phyloP scores from a whole-genome alignment of 257 asterid species.

The Verbena officinalis region DNA sequence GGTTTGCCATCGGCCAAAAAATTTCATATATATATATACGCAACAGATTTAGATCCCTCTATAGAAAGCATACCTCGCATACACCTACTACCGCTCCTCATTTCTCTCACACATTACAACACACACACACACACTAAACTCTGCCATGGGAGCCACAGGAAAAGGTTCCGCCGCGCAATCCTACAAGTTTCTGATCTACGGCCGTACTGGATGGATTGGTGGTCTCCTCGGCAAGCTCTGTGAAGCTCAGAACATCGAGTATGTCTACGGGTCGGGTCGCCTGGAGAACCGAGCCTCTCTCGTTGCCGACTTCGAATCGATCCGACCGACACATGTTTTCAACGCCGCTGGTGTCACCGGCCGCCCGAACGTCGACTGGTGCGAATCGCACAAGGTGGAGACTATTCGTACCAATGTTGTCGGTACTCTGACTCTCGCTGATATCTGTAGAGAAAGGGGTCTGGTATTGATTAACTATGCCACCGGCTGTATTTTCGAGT shows the following conservation, averaged over 20 bases:
- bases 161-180: constrained; percentile 61
- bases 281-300: constrained; percentile 57
- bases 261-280: constrained; percentile 77
- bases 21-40: neutral
- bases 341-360: constrained; percentile 94
- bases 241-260: constrained; percentile 59
- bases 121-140: constrained; percentile 3
- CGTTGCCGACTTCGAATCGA: constrained; percentile 54
- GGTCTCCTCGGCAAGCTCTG: constrained; percentile 84
- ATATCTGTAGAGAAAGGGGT: constrained; percentile 69
- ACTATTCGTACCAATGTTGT: constrained; percentile 78
- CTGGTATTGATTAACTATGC: constrained; percentile 72
- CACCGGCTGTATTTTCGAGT: constrained; percentile 85
- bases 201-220: constrained; percentile 86
- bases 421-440: constrained; percentile 86
- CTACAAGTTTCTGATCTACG: constrained; percentile 78
- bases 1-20: neutral
- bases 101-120: neutral
- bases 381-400: constrained; percentile 88
- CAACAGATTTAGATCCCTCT: neutral
- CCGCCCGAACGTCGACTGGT: constrained; percentile 92
- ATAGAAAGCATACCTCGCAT: neutral
- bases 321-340: constrained; percentile 74
- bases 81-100: constrained; percentile 8
- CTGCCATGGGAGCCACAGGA: constrained; percentile 61